Evolutionary conservation across 169 alveolate species (phyloP), one percentile per base, ranked within the genome.

Genomic region (Eimeria acervulina): DNA sequence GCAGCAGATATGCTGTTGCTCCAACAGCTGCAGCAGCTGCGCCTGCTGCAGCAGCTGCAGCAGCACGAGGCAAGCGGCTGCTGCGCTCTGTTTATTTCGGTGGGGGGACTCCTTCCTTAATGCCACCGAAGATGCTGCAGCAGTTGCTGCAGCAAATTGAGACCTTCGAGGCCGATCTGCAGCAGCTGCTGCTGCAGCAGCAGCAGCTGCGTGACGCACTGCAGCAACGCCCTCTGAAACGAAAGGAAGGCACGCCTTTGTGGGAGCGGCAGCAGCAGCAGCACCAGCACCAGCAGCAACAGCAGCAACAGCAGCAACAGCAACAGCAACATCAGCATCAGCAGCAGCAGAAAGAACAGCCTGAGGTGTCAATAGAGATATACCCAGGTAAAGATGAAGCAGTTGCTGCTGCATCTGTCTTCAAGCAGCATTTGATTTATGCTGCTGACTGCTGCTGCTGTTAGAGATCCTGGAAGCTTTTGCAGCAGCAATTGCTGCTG

Each of bases 121-220:
- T 84, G 93, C 93, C 93, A 7, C 93, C 93, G n/a, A 31, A 81
- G 36, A 51, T 81, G 87, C 78, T 68, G 78, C 78, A 81, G 90
- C 90, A 81, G 90, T 47, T 81, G 40, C 90, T 81, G 51, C 90
- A 81, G 72, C 90, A 44, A 21, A 76, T 76, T n/a, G 36, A 40
- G 7, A 40, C 42, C n/a, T 76, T 76, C n/a, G 87, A 76, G 61
- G 61, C 31, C 4, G 87, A 76, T 44, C 42, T 76, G 87, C 87
- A 23, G 85, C 85, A 44, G 90, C 70, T 68, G 90, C 70, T 81
- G 72, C 90, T 26, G 90, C 72, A 81, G 90, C 90, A 81, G 72
- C 72, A 47, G 51, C 70, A 12, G 36, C 90, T 81, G 42, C 72
- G 26, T 23, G 72, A 26, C 38, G 26, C 44, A n/a, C 72, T 81